These are phyloP conservation scores for Tardiomyces depauwii DNA, from an alignment of 1,139 yeast genomes.

Conservation along the genomic window DNA sequence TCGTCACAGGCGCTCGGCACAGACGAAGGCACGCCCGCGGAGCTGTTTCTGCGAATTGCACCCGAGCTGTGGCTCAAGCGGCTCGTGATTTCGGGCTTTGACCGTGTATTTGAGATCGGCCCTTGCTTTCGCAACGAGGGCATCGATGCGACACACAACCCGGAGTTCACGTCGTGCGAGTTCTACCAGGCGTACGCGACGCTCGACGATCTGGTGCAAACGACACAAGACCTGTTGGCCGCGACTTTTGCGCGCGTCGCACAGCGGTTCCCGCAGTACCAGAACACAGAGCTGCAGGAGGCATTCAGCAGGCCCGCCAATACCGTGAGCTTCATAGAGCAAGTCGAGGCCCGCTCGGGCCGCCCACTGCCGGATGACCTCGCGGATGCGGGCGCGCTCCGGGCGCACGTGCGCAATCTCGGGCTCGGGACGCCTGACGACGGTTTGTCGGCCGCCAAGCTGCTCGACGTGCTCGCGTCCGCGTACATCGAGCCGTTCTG, in stretches of 20 bases:
- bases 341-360: slow-evolving; percentile 35
- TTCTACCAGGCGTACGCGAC: slow-evolving; percentile 75
- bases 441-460: slow-evolving; percentile 35
- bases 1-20: slow-evolving; percentile 36
- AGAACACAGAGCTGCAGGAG: slow-evolving; percentile 4
- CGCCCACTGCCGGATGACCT: slow-evolving; percentile 29
- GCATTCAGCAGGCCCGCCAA: slow-evolving; percentile 10
- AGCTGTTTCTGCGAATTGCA: slow-evolving; percentile 67
- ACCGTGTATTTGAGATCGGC: slow-evolving; percentile 79
- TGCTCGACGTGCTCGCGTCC: slow-evolving; percentile 58
- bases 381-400: slow-evolving; percentile 14
- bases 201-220: slow-evolving; percentile 51
- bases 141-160: slow-evolving; percentile 85
- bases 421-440: slow-evolving; percentile 53
- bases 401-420: slow-evolving; percentile 27
- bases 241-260: slow-evolving; percentile 24
- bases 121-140: slow-evolving; percentile 86
- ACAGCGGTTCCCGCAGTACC: slow-evolving; percentile 9
- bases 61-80: slow-evolving; percentile 92
- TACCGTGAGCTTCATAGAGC: slow-evolving; percentile 38
- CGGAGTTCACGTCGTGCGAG: slow-evolving; percentile 91
- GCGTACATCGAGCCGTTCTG: slow-evolving; percentile 56
- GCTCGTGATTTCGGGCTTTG: slow-evolving; percentile 73
- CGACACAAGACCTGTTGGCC: slow-evolving; percentile 50
- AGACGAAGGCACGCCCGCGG: slow-evolving; percentile 7